Percentiles rank a stretch among this genome's conserved stretches.
Evolutionary conservation across 176 grass and related monocot genomes (phyloP).

Genomic region (Aechmea fasciata): DNA sequence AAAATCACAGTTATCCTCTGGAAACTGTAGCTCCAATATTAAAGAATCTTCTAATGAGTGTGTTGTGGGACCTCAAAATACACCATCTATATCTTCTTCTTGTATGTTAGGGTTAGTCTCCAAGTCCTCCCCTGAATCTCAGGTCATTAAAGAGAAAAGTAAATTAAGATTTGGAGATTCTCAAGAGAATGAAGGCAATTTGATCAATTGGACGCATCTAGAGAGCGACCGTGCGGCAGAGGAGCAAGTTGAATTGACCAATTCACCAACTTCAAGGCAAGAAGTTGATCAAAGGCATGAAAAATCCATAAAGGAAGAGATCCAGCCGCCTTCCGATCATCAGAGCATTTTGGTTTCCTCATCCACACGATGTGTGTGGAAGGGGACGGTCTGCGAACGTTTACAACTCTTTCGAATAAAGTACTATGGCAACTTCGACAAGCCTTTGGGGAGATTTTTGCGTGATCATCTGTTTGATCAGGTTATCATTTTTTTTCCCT

Average conservation of each 20-base stretch:
- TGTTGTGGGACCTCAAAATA: conserved; percentile 8
- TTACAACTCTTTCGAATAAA: conserved; percentile 92
- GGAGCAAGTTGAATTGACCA: conserved; percentile 28
- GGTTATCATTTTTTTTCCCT: conserved; percentile 31
- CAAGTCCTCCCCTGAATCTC: conserved; percentile 24
- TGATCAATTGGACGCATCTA: conserved; percentile 22
- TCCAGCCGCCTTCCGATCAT: conserved; percentile 60
- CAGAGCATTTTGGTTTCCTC: conserved; percentile 90
- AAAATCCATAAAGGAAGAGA: conserved; percentile 51
- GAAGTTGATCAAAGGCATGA: conserved; percentile 38
- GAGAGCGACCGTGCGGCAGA: conserved; percentile 16
- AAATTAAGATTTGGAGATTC: conserved; percentile 42
- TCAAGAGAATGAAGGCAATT: conserved; percentile 32
- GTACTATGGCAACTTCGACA: conserved; percentile 92
- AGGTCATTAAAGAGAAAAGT: conserved; percentile 27
- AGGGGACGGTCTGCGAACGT: conserved; percentile 82
- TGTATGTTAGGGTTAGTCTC: conserved; percentile 13
- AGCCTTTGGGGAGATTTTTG: conserved; percentile 80
- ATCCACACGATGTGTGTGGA: conserved; percentile 88
- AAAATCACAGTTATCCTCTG: conserved; percentile 19
- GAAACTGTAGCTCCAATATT: conserved; percentile 17
- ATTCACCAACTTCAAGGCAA: conserved; percentile 28
- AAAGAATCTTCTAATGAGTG: conserved; percentile 17
- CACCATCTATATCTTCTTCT: conserved; percentile 26
- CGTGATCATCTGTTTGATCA: conserved; percentile 82